Percentiles rank a stretch among this genome's conserved stretches.
These are phyloP conservation scores for Xenosphaeropsis pyriputrescens DNA, from an alignment of 2,329 filamentous ascomycete genomes.

Conservation along the genomic window DNA sequence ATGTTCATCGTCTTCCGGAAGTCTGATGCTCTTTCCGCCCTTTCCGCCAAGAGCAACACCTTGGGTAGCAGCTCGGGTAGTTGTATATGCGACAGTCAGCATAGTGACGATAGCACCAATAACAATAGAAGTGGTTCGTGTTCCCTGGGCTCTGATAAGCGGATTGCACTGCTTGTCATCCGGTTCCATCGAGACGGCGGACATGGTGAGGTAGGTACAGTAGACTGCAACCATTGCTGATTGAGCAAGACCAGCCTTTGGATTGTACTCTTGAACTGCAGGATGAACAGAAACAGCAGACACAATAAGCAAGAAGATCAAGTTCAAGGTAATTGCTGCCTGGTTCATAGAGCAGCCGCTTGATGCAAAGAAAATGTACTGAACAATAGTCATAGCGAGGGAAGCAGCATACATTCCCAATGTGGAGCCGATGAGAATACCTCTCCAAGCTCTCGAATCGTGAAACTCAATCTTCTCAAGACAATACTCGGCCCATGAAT, in stretches of 20 bases:
- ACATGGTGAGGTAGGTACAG: constrained; percentile 98
- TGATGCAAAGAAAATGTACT: constrained; percentile 91
- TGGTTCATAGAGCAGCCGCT: constrained; percentile 89
- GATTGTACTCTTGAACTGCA: constrained; percentile 77
- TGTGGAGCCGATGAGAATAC: constrained; percentile 80
- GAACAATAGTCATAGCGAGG: constrained; percentile 85
- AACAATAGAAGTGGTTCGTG: constrained; percentile 78
- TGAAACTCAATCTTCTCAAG: constrained; percentile 82
- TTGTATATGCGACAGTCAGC: constrained; percentile 94
- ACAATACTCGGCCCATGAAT: constrained; percentile 95
- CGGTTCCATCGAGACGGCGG: constrained; percentile 95
- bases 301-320: constrained; percentile 67
- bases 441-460: constrained; percentile 74
- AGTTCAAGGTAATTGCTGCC: constrained; percentile 85
- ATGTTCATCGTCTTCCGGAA: constrained; percentile 65
- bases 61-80: constrained; percentile 88
- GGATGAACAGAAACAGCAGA: constrained; percentile 83
- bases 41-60: constrained; percentile 58
- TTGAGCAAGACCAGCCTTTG: constrained; percentile 89
- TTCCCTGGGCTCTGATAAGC: constrained; percentile 69
- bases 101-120: constrained; percentile 93
- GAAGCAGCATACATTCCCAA: constrained; percentile 86
- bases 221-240: constrained; percentile 95
- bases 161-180: constrained; percentile 93
- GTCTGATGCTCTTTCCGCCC: constrained; percentile 42